These are phyloP conservation scores for Glycine tomentella DNA, from an alignment of 306 rosid species.

Conservation along the genomic window DNA sequence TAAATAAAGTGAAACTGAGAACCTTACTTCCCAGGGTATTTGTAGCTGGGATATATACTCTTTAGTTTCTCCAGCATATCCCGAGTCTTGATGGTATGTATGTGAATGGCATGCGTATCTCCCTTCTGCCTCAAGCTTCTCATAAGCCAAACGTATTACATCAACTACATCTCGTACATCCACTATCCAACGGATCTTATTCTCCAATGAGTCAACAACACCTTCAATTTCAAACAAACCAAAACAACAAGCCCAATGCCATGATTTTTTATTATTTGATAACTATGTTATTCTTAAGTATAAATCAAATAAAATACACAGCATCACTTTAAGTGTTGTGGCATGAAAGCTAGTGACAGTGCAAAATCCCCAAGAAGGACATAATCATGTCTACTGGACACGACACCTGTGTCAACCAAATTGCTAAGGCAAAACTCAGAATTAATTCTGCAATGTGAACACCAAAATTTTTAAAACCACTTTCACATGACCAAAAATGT, in stretches of 20 bases:
- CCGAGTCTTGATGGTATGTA: slow-evolving; percentile 22
- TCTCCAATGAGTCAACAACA: slow-evolving; percentile 58
- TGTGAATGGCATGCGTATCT: slow-evolving; percentile 70
- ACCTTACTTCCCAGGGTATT: slow-evolving; percentile 72
- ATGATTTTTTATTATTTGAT: neutral
- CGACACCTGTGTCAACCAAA: neutral
- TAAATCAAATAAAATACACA: neutral
- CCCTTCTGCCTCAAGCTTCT: slow-evolving; percentile 77
- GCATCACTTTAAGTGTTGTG: neutral
- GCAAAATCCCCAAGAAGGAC: neutral
- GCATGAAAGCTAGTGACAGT: neutral
- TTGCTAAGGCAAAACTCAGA: neutral
- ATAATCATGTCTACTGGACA: neutral
- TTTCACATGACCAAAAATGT: slow-evolving; percentile 12
- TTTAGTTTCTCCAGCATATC: slow-evolving; percentile 66
- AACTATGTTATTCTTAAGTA: neutral
- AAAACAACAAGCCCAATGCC: neutral
- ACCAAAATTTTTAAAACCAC: neutral
- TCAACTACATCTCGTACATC: slow-evolving; percentile 74
- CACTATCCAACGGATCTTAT: slow-evolving; percentile 53
- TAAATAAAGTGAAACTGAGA: slow-evolving; percentile 36
- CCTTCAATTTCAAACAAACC: slow-evolving; percentile 53
- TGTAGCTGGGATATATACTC: slow-evolving; percentile 62
- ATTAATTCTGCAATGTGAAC: neutral
- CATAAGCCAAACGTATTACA: slow-evolving; percentile 65